Base-by-base conservation (phyloP, 2,329 filamentous ascomycete species). In the Colletotrichum magnum region DNA sequence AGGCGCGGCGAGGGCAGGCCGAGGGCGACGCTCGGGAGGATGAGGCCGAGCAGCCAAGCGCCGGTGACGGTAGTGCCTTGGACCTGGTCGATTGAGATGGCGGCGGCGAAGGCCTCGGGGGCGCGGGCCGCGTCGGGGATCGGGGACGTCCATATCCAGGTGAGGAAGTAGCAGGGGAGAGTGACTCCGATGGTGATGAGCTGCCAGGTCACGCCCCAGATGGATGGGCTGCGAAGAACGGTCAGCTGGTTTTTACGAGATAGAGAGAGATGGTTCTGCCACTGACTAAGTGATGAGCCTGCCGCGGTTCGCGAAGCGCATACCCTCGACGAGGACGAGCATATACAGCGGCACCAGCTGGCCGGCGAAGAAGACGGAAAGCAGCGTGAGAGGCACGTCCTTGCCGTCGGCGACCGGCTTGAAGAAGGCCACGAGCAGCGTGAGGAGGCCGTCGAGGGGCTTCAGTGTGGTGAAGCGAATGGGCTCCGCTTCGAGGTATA, bases 191-290 rank as follows among this genome's bases (percentile, higher is more conserved):
- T 59, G 48, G 75, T 74, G 2, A 75, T 62, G 28, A 60, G 65
- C 58, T 76, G 75, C 62, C 72, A 73, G 5, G 72, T 43, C 21
- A 72, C 28, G 2, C 74, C 75, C 74, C 74, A 76, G 2, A 72
- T 32, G 0, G 70, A 63, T 0, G 74, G 61, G 45, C 75, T 76
- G 10, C 7, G 3, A 6, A 9, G 13, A 6, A 50, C 16, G 1
- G 48, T 13, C 9, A 26, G 16, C 10, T 0, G 0, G 5, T 10
- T 26, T 43, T 7, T 2, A 16, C 2, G 16, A 28, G 7, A n/a
- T 1, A 59, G 28, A 13, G 5, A 4, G 6, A 13, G 2, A 10
- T 6, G 9, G 18, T 4, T 64, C 72, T 65, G 64, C 74, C 74
- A 68, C 69, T 13, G 68, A 69, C 32, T 36, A 36, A 6, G 32